Conservation (phyloP, 2,329 filamentous ascomycete genomes). For the Aplosporella prunicola region DNA sequence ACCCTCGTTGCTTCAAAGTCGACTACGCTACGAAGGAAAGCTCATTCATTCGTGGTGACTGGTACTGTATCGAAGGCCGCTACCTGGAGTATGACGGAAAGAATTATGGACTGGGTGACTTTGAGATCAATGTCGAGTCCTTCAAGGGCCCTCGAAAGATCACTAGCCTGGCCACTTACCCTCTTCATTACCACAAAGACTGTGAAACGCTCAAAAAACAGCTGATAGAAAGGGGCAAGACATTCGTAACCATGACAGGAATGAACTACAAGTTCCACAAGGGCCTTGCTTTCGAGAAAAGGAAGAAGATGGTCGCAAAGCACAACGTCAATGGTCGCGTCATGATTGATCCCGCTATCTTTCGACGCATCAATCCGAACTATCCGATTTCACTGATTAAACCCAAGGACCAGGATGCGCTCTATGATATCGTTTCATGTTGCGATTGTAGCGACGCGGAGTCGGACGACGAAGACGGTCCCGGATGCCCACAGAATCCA, state of each 20-base stretch:
- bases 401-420: constrained; percentile 50
- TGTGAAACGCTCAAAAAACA: constrained; percentile 53
- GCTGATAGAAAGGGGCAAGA: constrained; percentile 72
- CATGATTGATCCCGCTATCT: constrained; percentile 78
- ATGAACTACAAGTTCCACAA: constrained; percentile 77
- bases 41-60: constrained; percentile 61
- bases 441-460: constrained; percentile 43
- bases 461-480: constrained; percentile 39
- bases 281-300: constrained; percentile 77
- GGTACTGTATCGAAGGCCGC: constrained; percentile 64
- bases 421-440: constrained; percentile 44
- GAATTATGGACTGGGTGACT: constrained; percentile 64
- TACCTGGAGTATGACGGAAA: constrained; percentile 89
- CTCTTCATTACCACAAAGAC: constrained; percentile 70
- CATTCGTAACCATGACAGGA: constrained; percentile 70
- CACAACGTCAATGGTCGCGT: constrained; percentile 79
- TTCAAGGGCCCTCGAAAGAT: constrained; percentile 82
- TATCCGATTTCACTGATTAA: constrained; percentile 68
- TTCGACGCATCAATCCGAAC: constrained; percentile 77
- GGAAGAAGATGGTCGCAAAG: constrained; percentile 64
- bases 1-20: constrained; percentile 74
- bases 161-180: constrained; percentile 65
- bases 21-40: constrained; percentile 63
- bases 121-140: constrained; percentile 57
- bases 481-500: constrained; percentile 17